Evolutionary conservation across 2,329 filamentous ascomycete species (phyloP).

Genomic region (Beauveria scarabaeidicola): DNA sequence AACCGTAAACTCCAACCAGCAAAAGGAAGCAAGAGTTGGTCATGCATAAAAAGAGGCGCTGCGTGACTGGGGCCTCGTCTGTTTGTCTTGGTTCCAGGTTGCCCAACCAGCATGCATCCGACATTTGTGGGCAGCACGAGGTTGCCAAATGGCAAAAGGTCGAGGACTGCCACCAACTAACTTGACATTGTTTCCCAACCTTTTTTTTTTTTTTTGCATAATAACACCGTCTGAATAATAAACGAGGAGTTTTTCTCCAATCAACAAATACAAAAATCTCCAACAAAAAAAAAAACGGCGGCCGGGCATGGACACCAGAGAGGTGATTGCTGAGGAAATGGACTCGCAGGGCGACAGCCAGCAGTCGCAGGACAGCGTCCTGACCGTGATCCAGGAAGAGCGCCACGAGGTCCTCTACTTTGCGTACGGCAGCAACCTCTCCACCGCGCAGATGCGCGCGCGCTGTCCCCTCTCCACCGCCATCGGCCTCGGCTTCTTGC

Average conservation of each 20-base stretch:
- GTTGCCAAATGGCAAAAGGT: background rate
- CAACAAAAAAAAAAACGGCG: background rate
- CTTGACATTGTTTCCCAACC: too few relatives aligned
- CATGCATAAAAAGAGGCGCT: background rate
- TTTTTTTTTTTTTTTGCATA: too few relatives aligned
- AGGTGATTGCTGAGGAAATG: background rate
- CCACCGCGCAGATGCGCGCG: constrained; percentile 52
- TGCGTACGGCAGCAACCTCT: constrained; percentile 64
- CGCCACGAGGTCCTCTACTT: constrained; percentile 48
- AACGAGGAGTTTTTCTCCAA: too few relatives aligned
- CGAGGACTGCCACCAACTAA: background rate
- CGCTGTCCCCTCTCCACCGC: constrained; percentile 52
- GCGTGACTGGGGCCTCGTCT: background rate
- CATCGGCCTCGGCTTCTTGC: constrained; percentile 48
- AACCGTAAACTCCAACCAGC: background rate
- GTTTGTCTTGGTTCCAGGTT: background rate
- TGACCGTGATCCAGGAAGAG: constrained; percentile 27
- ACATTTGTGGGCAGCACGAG: background rate
- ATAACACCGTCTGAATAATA: too few relatives aligned
- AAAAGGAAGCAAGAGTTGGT: background rate
- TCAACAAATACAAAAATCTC: background rate
- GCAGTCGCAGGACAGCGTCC: constrained; percentile 26
- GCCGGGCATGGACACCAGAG: too few relatives aligned
- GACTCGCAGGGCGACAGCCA: constrained; percentile 23
- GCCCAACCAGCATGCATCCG: background rate